Evolutionary conservation across 306 rosid species (phyloP), one percentile per base, ranked within the genome.

Genomic region (Begonia peltatifolia): DNA sequence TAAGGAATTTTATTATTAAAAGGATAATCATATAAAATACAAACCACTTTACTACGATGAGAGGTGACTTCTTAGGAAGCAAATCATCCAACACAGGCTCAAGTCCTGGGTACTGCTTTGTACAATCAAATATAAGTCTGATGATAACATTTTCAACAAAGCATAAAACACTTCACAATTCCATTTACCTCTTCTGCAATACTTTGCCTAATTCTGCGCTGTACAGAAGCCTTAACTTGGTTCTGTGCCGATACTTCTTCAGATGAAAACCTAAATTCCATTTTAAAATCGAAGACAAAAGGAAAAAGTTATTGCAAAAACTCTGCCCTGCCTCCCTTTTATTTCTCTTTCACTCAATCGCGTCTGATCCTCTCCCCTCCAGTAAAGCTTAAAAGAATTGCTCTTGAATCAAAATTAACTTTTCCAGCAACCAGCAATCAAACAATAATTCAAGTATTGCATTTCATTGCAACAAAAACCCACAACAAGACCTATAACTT

Each of bases 231-330:
- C 76, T 90, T 90, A 57, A 85, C 97, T 84, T 90, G 97, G 64
- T 90, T 90, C 74, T 90, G 97, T 56, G 87, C 97, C 63, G 97
- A 90, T 12, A 90, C 95, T 6, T 90, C 95, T 65, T 90, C 97
- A 35, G 80, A 49, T 15, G 95, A 85, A 72, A 90, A 90, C 61
- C 95, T 90, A 69, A 20, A 41, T 47, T 15, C 30, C 38, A 30
- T 30, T 30, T 30, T 30, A 48, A 50, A 30, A 52, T 6, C 36
- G 14, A 35, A 11, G 25, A 30, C 44, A 12, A 57, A 14, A 56
- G 22, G 14, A 60, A 23, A 60, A 7, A 60, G 44, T 11, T 22
- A 35, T 38, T 49, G 63, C 18, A 16, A 41, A 49, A 30, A 30
- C 38, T 30, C 38, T 30, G 38, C 38, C 38, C 38, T 2, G 38